phyloP scores from a whole-genome alignment of 2,329 filamentous ascomycete species.

The Thielaviopsis ethacetica region DNA sequence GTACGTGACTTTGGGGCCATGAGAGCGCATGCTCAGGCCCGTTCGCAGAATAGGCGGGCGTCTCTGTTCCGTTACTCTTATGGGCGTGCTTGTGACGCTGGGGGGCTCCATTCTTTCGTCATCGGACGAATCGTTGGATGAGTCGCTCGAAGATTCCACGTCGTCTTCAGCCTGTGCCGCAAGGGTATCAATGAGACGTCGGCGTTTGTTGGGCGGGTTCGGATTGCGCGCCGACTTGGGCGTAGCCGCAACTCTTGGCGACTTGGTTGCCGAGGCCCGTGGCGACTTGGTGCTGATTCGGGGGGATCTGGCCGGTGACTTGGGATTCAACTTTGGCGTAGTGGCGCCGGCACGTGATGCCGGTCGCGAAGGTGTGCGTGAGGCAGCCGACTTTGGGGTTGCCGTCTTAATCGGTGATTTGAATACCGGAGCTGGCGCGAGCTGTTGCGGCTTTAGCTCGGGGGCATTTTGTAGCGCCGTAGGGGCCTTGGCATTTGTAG shows the following conservation, averaged over 20 bases:
- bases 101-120: background rate
- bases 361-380: background rate
- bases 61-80: background rate
- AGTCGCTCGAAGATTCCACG: constrained; percentile 14
- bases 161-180: constrained; percentile 24
- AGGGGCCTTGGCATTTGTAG: background rate
- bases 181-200: constrained; percentile 27
- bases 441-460: background rate
- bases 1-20: constrained; percentile 24
- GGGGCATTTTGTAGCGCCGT: background rate
- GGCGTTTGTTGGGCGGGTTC: constrained; percentile 7
- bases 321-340: background rate
- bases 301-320: background rate
- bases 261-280: background rate
- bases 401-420: background rate
- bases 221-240: background rate
- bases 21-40: constrained; percentile 5
- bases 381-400: background rate
- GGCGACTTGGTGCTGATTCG: background rate
- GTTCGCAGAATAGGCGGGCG: background rate
- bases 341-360: background rate
- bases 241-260: background rate
- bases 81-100: background rate
- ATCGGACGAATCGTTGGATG: constrained; percentile 12
- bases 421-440: background rate